These are phyloP conservation scores for Daldinia concentrica DNA, from an alignment of 495 filamentous ascomycete genomes.

Conservation along the genomic window DNA sequence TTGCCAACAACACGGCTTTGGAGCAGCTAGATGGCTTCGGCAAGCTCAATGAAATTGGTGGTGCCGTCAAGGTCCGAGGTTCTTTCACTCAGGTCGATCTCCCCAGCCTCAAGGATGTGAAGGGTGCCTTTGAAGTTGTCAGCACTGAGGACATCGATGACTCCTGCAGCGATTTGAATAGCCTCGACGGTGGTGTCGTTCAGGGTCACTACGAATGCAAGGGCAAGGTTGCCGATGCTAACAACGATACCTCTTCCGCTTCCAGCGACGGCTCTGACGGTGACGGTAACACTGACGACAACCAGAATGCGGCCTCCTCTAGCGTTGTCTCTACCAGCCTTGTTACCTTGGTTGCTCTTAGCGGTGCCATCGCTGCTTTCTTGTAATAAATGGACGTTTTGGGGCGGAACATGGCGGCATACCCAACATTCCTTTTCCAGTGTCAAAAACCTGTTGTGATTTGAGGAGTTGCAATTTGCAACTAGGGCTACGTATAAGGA, in stretches of 20 bases:
- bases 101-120: slow-evolving; percentile 74
- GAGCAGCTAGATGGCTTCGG: slow-evolving; percentile 70
- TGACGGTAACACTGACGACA: slow-evolving; percentile 26
- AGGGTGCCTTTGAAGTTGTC: slow-evolving; percentile 87
- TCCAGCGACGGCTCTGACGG: slow-evolving; percentile 34
- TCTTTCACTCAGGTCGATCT: slow-evolving; percentile 79
- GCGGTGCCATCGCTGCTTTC: slow-evolving; percentile 48
- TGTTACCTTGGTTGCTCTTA: slow-evolving; percentile 51
- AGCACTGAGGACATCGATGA: slow-evolving; percentile 70
- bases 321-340: slow-evolving; percentile 51
- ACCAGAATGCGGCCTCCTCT: slow-evolving; percentile 47
- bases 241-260: slow-evolving; percentile 50
- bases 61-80: slow-evolving; percentile 90
- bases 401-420: slow-evolving; percentile 40
- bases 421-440: slow-evolving; percentile 37
- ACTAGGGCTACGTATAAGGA: slow-evolving; percentile 45
- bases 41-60: slow-evolving; percentile 71
- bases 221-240: slow-evolving; percentile 53
- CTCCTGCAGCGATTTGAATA: slow-evolving; percentile 58
- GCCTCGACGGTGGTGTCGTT: slow-evolving; percentile 60
- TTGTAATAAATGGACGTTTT: slow-evolving; percentile 37
- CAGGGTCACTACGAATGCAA: slow-evolving; percentile 70
- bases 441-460: slow-evolving; percentile 46
- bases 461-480: slow-evolving; percentile 37
- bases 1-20: slow-evolving; percentile 88